phyloP scores from a whole-genome alignment of 805 yeast species.

The Pichia sporocuriosa region DNA sequence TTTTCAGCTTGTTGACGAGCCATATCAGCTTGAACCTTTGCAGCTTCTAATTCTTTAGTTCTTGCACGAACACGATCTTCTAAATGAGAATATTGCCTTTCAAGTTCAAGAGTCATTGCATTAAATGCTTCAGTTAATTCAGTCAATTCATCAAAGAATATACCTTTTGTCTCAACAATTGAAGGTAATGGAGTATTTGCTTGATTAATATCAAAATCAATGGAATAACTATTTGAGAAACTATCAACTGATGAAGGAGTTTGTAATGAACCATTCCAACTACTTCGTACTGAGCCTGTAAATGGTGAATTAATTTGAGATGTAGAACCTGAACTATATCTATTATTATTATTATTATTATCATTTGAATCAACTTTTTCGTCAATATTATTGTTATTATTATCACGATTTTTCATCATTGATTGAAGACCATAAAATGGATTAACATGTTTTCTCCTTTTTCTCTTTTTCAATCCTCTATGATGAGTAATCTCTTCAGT shows the following conservation, averaged over 20 bases:
- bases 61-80: constrained; percentile 85
- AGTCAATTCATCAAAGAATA: constrained; percentile 77
- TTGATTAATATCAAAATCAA: neutral
- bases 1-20: constrained; percentile 49
- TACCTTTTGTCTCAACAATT: constrained; percentile 27
- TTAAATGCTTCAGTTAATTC: constrained; percentile 86
- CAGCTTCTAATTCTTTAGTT: constrained; percentile 82
- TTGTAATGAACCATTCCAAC: constrained; percentile 7
- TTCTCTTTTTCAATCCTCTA: constrained; percentile 25
- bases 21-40: constrained; percentile 65
- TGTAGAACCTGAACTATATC: neutral
- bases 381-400: neutral
- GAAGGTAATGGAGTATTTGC: constrained; percentile 16
- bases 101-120: constrained; percentile 83
- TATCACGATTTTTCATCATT: constrained; percentile 1
- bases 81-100: constrained; percentile 71
- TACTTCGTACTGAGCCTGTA: constrained; percentile 4
- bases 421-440: constrained; percentile 13
- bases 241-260: constrained; percentile 15
- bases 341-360: neutral
- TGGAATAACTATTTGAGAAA: constrained; percentile 8
- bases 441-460: constrained; percentile 16
- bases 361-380: neutral
- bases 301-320: neutral
- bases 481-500: constrained; percentile 62